Base-by-base conservation (phyloP, 2,329 filamentous ascomycete species). In the Gnomoniopsis sp. region DNA sequence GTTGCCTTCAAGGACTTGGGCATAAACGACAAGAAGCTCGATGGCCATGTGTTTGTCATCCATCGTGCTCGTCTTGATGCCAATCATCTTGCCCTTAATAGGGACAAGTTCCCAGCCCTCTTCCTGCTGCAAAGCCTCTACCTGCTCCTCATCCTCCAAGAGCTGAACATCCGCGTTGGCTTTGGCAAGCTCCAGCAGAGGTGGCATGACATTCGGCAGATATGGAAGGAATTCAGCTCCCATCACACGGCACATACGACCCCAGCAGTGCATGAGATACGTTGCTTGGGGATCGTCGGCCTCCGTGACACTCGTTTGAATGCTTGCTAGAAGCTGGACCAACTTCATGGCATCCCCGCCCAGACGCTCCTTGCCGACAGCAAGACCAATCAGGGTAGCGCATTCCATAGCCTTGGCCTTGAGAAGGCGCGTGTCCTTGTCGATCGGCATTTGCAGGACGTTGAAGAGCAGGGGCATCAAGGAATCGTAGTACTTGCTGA, bases 31-130 rank as follows among this genome's bases (percentile, higher is more conserved):
- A 61, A 99, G 89, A 55, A 99, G 86, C 75, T 99, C 95, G 64
- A 99, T 98, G n/a, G 95, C 95, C 84, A 96, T 97, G 74, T 98
- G 93, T 80, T 99, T 99, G 76, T 99, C 95, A 68, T 99, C 95
- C 73, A 99, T 88, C 11, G 90, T 91, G 72, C 91, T 96, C 8
- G 95, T 99, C 77, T 93, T 92, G 77, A 99, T 99, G 64, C 95
- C 95, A 69, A 99, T 97, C 74, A 96, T 91, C 79, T 98, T 98
- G 65, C 95, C 95, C 76, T 96, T 96, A 57, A 99, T 83, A 10
- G 95, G 95, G 17, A 99, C 92, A 65, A 99, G 82, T 74, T 99
- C 95, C 95, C 95, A 99, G 47, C 93, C 93, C 58, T 97, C 93
- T 68, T 98, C 93, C 68, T 95, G 90, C 72, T 96, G 91, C 62